These are phyloP conservation scores for Fusarium clavum DNA, from an alignment of 2,329 filamentous ascomycete species.

Conservation along the genomic window DNA sequence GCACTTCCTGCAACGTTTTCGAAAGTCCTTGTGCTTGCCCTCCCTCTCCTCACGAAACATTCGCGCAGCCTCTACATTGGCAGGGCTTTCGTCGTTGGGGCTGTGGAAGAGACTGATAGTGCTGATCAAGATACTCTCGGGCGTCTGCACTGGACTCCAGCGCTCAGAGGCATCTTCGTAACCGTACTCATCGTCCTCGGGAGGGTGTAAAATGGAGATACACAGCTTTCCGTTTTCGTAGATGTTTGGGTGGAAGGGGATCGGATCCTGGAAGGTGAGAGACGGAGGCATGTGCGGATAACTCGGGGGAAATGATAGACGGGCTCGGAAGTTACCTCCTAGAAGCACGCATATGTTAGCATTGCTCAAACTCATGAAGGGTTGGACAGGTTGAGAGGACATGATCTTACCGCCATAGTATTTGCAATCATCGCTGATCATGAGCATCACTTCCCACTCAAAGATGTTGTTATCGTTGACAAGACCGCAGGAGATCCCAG, in stretches of 20 bases:
- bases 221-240: conserved; percentile 90
- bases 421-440: conserved; percentile 95
- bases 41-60: conserved; percentile 84
- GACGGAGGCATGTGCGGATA: conserved; percentile 91
- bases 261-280: conserved; percentile 85
- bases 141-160: conserved; percentile 94
- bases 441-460: conserved; percentile 98
- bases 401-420: conserved; percentile 82
- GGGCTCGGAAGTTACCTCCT: conserved; percentile 94
- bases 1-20: conserved; percentile 79
- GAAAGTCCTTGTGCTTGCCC: conserved; percentile 75
- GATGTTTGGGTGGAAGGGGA: conserved; percentile 94
- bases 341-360: conserved; percentile 19
- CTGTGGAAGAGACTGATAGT: conserved; percentile 93
- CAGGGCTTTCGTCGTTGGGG: conserved; percentile 95
- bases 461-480: conserved; percentile 89
- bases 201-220: conserved; percentile 96
- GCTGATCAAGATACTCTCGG: conserved; percentile 91
- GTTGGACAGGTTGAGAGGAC: background rate
- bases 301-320: conserved; percentile 82
- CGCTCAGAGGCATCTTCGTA: conserved; percentile 92
- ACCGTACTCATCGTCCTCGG: conserved; percentile 92
- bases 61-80: conserved; percentile 92
- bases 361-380: conserved; percentile 2
- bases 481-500: conserved; percentile 92